Evolutionary conservation across 495 filamentous ascomycete genomes (phyloP).

Genomic region (Aspergillus avenaceus): DNA sequence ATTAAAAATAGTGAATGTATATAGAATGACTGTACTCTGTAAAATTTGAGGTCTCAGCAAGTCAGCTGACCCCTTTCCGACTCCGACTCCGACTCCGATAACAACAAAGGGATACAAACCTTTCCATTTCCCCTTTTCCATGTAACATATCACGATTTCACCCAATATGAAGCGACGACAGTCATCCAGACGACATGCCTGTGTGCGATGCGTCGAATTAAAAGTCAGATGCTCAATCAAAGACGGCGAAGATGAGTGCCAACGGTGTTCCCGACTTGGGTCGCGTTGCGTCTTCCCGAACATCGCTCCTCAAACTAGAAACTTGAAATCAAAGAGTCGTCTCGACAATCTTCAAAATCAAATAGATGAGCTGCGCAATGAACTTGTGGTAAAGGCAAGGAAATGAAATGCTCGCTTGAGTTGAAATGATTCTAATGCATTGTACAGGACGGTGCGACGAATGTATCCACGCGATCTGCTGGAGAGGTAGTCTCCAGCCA

Average conservation of each 20-base stretch:
- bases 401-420: no score
- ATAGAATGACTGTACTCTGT: no score
- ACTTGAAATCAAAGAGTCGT: neutral
- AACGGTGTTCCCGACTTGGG: slow-evolving; percentile 4
- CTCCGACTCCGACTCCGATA: neutral
- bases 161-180: neutral
- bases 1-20: no score
- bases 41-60: no score
- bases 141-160: no score
- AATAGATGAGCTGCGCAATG: neutral
- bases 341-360: slow-evolving; percentile 4
- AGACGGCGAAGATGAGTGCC: neutral
- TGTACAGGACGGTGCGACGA: no score
- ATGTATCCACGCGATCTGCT: no score
- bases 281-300: neutral
- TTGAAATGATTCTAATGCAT: no score
- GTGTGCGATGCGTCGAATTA: slow-evolving; percentile 1
- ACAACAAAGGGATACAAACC: no score
- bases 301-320: neutral
- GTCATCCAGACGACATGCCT: neutral
- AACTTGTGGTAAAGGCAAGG: neutral
- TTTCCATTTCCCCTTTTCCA: neutral
- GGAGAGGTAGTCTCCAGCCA: no score
- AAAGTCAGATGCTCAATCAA: slow-evolving; percentile 2
- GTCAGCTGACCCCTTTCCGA: neutral